Percentiles rank a stretch among this genome's conserved stretches.
phyloP scores from a whole-genome alignment of 805 yeast genomes.

The Spathaspora arborariae region DNA sequence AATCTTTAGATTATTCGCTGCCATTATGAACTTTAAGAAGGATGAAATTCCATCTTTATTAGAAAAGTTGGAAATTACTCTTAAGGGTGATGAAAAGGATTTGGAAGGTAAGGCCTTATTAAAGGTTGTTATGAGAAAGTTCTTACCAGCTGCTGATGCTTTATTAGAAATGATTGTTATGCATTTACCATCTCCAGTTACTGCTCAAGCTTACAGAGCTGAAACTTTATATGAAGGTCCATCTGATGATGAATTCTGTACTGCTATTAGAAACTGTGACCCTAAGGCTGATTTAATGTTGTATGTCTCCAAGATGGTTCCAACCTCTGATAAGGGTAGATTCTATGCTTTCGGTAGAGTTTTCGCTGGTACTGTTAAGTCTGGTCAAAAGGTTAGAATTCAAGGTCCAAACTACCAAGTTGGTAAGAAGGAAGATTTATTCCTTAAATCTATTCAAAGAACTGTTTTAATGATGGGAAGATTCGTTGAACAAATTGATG shows the following conservation, averaged over 20 bases:
- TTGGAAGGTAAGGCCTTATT: conserved; percentile 98
- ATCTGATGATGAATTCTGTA: conserved; percentile 82
- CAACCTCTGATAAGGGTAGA: conserved; percentile 99
- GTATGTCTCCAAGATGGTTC: conserved; percentile 99
- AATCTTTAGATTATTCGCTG: conserved; percentile 93
- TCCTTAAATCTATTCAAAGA: conserved; percentile 97
- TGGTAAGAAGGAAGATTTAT: conserved; percentile 97
- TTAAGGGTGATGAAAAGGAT: conserved; percentile 96
- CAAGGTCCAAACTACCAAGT: conserved; percentile 99
- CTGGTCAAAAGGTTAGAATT: conserved; percentile 99
- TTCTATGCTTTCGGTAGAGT: conserved; percentile 99
- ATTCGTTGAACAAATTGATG: conserved; percentile 95
- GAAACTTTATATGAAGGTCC: conserved; percentile 99
- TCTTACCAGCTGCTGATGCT: conserved; percentile 99
- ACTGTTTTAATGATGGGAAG: conserved; percentile 99
- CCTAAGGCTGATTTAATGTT: conserved; percentile 97
- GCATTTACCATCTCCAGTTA: conserved; percentile 99
- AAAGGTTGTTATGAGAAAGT: conserved; percentile 98
- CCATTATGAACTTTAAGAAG: conserved; percentile 99
- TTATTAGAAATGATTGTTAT: conserved; percentile 97
- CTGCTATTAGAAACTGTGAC: conserved; percentile 96
- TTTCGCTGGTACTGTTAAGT: conserved; percentile 98
- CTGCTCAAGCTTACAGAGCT: conserved; percentile 99
- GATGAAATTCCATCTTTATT: conserved; percentile 90
- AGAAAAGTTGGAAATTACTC: conserved; percentile 88